Conservation (phyloP, 2,329 filamentous ascomycete species). For the Neurospora sp. region DNA sequence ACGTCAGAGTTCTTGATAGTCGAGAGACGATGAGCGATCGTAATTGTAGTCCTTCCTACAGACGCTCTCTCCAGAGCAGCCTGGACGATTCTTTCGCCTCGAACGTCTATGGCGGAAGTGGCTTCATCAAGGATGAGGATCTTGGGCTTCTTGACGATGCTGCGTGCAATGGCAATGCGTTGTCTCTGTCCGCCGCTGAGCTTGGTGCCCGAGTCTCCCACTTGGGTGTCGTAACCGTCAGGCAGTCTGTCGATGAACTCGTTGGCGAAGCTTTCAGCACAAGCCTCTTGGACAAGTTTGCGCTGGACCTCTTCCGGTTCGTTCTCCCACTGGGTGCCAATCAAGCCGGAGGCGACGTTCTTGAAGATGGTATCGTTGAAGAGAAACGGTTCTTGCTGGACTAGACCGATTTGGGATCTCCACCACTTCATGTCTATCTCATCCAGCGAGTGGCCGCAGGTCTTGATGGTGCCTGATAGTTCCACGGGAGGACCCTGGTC, state of each 20-base stretch:
- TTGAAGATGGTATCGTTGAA: constrained; percentile 40
- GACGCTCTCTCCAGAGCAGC: constrained; percentile 56
- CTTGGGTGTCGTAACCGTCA: constrained; percentile 56
- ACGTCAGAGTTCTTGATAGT: constrained; percentile 70
- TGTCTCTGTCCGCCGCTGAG: constrained; percentile 70
- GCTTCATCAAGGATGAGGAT: constrained; percentile 65
- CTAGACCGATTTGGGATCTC: constrained; percentile 36
- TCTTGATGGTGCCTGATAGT: constrained; percentile 42
- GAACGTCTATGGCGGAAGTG: constrained; percentile 57
- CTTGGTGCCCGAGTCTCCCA: constrained; percentile 70
- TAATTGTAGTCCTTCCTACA: constrained; percentile 56
- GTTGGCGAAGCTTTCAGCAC: constrained; percentile 57
- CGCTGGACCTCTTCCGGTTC: constrained; percentile 33
- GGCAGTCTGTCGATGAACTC: constrained; percentile 59
- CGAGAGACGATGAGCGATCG: constrained; percentile 65
- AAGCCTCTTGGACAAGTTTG: constrained; percentile 53
- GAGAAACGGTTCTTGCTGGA: constrained; percentile 32
- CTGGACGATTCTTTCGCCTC: constrained; percentile 47
- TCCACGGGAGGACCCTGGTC: constrained; percentile 29
- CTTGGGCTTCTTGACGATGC: constrained; percentile 54
- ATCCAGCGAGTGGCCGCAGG: constrained; percentile 43
- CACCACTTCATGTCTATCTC: constrained; percentile 54
- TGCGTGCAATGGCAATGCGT: constrained; percentile 59
- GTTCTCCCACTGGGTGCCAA: constrained; percentile 29
- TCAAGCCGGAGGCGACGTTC: constrained; percentile 43